phyloP scores from a whole-genome alignment of 2,329 filamentous ascomycete species.

The Chaetomiaceae sp. region DNA sequence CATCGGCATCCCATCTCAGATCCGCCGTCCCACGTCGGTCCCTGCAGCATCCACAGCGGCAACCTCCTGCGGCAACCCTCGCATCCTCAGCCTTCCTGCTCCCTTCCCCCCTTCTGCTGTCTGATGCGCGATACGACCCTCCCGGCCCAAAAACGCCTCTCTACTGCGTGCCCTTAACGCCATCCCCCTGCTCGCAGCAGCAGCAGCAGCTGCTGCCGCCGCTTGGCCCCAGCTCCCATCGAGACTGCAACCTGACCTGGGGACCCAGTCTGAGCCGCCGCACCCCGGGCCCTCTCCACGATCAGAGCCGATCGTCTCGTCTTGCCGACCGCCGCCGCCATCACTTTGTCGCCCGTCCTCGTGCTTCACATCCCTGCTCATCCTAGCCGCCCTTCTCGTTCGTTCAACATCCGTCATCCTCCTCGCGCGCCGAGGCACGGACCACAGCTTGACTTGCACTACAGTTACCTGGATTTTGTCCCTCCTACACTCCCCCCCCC shows the following conservation, averaged over 20 bases:
- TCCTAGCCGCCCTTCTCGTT: slow-evolving; percentile 32
- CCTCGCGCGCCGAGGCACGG: slow-evolving; percentile 33
- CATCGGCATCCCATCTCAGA: slow-evolving; percentile 10
- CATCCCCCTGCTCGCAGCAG: slow-evolving; percentile 9
- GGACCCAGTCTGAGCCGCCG: slow-evolving; percentile 12
- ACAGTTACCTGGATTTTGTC: slow-evolving; percentile 21
- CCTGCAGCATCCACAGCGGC: slow-evolving; percentile 25
- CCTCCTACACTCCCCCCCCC: too few relatives aligned
- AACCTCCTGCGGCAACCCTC: slow-evolving; percentile 19
- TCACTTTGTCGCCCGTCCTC: slow-evolving; percentile 13
- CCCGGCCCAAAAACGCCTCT: not conserved
- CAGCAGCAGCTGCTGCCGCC: slow-evolving; percentile 10
- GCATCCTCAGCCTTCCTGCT: not conserved
- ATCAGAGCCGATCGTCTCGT: slow-evolving; percentile 19
- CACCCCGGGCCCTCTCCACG: slow-evolving; percentile 8
- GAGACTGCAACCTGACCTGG: slow-evolving; percentile 14
- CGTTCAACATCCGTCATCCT: slow-evolving; percentile 22
- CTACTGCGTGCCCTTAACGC: slow-evolving; percentile 10
- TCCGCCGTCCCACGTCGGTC: slow-evolving; percentile 15
- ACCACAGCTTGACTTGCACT: slow-evolving; percentile 27
- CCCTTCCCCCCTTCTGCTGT: not conserved
- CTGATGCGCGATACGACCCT: slow-evolving; percentile 13
- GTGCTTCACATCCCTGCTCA: slow-evolving; percentile 27
- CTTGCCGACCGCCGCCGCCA: slow-evolving; percentile 16
- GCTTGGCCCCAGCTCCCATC: slow-evolving; percentile 9